phyloP scores from a whole-genome alignment of 1,284 basidiomycete species.

The Mycena sp. region DNA sequence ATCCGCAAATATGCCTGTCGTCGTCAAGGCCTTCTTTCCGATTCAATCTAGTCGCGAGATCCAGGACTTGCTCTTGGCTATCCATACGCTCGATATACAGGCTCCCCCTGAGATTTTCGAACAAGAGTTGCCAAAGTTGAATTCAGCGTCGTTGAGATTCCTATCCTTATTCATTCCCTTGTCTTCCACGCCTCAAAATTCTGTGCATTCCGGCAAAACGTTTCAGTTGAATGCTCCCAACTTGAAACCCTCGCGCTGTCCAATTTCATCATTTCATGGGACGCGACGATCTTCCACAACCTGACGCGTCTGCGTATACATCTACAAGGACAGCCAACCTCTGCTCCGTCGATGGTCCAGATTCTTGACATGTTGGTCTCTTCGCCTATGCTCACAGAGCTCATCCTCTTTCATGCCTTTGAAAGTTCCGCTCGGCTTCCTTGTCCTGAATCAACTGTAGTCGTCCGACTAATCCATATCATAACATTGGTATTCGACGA shows the following conservation, averaged over 20 bases:
- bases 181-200: not conserved
- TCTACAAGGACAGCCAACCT: not conserved
- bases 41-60: constrained; percentile 8
- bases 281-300: constrained; percentile 1
- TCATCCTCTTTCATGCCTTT: constrained; percentile 8
- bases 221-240: constrained; percentile 10
- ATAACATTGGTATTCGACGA: constrained; percentile 7
- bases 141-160: not conserved
- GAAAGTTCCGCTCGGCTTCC: constrained; percentile 13
- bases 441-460: not conserved
- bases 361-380: constrained; percentile 18
- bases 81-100: constrained; percentile 14
- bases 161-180: constrained; percentile 19
- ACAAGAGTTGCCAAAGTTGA: not conserved
- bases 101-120: constrained; percentile 8
- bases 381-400: constrained; percentile 16
- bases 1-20: constrained; percentile 1
- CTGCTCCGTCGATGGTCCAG: constrained; percentile 12
- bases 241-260: constrained; percentile 13
- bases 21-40: constrained; percentile 1
- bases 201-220: not conserved
- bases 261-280: constrained; percentile 15
- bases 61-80: constrained; percentile 4
- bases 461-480: not conserved
- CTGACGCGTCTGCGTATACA: constrained; percentile 18